Conservation (phyloP, 768 basidiomycete species). For the Austroboletus eburneus region DNA sequence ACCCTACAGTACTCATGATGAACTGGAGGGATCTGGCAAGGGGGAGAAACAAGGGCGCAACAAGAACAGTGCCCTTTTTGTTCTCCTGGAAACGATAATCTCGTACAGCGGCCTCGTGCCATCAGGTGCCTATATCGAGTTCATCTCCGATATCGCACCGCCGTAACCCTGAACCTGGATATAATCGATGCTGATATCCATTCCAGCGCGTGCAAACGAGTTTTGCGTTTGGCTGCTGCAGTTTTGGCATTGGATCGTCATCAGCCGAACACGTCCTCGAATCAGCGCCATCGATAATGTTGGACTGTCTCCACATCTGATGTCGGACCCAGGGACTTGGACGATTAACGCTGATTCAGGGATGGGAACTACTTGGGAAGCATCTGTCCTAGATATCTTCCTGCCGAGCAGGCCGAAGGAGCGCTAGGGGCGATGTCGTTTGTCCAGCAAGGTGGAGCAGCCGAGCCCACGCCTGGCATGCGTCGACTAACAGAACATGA, state of each 20-base stretch:
- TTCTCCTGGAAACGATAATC: slow-evolving; percentile 15
- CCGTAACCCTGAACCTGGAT: not conserved
- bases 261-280: too few species aligned
- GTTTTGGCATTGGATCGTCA: too few species aligned
- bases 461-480: not conserved
- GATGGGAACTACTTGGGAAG: too few species aligned
- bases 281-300: too few species aligned
- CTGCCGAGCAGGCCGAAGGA: too few species aligned
- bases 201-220: too few species aligned
- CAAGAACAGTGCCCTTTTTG: slow-evolving; percentile 17
- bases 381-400: too few species aligned
- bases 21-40: slow-evolving; percentile 6
- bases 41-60: slow-evolving; percentile 10
- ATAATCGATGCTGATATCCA: slow-evolving; percentile 3
- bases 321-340: too few species aligned
- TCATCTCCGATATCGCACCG: slow-evolving; percentile 26
- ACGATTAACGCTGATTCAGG: too few species aligned
- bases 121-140: slow-evolving; percentile 26
- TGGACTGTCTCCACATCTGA: too few species aligned
- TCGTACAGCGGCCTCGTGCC: slow-evolving; percentile 26
- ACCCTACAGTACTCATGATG: slow-evolving; percentile 21
- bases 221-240: too few species aligned
- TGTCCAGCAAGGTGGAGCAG: slow-evolving; percentile 33
- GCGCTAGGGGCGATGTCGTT: slow-evolving; percentile 9
- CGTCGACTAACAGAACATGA: not conserved